Percentiles rank a stretch among this genome's conserved stretches.
Evolutionary conservation across 495 filamentous ascomycete genomes (phyloP).

Genomic region (Neurospora sp.): DNA sequence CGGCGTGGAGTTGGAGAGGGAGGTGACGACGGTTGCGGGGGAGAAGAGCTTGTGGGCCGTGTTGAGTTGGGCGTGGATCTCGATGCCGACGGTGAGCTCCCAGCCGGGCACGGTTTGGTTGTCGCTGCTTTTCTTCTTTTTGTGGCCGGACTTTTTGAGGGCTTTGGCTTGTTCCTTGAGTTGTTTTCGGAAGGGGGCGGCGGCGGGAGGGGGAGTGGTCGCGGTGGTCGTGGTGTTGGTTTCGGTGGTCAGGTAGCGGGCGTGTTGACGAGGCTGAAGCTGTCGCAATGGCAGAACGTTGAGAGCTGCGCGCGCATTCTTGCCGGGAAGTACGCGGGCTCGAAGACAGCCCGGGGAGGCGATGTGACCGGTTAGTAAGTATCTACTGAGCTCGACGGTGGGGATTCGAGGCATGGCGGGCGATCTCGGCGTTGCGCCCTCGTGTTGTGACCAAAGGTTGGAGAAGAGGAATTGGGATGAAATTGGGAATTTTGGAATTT

Average conservation of each 20-base stretch:
- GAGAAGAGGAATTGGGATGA: background rate
- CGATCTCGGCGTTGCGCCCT: background rate
- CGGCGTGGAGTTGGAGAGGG: constrained; percentile 41
- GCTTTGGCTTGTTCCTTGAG: constrained; percentile 62
- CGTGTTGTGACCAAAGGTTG: background rate
- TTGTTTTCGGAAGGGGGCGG: constrained; percentile 57
- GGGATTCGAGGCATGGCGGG: constrained; percentile 26
- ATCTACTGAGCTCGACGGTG: constrained; percentile 32
- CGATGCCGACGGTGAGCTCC: constrained; percentile 90
- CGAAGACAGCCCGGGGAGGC: constrained; percentile 30
- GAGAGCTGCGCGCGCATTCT: background rate
- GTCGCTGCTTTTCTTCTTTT: constrained; percentile 27
- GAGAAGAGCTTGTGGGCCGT: constrained; percentile 81
- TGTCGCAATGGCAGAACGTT: background rate
- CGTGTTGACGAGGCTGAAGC: background rate
- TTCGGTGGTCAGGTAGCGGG: background rate
- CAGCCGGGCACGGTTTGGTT: constrained; percentile 52
- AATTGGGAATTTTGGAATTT: background rate
- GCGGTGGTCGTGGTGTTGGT: background rate
- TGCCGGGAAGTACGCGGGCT: background rate
- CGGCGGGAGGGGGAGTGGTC: background rate
- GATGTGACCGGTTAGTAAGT: constrained; percentile 37
- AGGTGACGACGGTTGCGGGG: constrained; percentile 44
- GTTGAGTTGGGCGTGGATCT: constrained; percentile 95
- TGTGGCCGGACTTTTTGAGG: constrained; percentile 26